Conservation (phyloP, 2,329 filamentous ascomycete species). For the Mariannaea elegans region DNA sequence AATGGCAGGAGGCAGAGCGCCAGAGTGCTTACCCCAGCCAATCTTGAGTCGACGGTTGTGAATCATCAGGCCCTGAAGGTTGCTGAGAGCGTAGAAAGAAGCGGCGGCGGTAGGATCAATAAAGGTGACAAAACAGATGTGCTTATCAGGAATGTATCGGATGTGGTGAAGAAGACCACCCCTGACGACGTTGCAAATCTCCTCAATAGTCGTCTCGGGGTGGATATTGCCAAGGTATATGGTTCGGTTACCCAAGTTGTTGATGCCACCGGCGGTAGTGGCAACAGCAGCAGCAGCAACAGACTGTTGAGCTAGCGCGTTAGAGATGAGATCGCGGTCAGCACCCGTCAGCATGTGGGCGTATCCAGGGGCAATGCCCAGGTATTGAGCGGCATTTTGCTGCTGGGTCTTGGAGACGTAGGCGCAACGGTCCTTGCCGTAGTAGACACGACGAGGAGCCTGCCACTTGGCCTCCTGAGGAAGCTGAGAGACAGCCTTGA, state of each 20-base stretch:
- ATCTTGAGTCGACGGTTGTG: slow-evolving; percentile 98
- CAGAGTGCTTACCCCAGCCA: slow-evolving; percentile 99
- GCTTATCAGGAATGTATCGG: slow-evolving; percentile 99
- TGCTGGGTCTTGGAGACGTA: slow-evolving; percentile 99
- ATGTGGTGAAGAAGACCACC: slow-evolving; percentile 97
- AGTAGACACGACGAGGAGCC: slow-evolving; percentile 93
- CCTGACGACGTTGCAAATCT: slow-evolving; percentile 98
- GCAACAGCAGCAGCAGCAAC: slow-evolving; percentile 96
- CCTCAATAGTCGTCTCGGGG: slow-evolving; percentile 97
- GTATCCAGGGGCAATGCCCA: slow-evolving; percentile 96
- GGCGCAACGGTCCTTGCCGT: slow-evolving; percentile 97
- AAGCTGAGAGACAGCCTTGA: slow-evolving; percentile 96
- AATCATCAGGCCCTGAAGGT: slow-evolving; percentile 98
- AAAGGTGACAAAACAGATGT: slow-evolving; percentile 99
- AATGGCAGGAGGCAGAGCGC: slow-evolving; percentile 93
- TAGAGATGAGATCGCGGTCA: slow-evolving; percentile 96
- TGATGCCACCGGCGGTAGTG: slow-evolving; percentile 94
- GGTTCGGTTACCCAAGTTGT: slow-evolving; percentile 96
- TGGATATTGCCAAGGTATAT: slow-evolving; percentile 99
- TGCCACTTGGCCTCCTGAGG: slow-evolving; percentile 98
- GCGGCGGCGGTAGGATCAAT: slow-evolving; percentile 98
- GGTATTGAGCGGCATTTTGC: slow-evolving; percentile 97
- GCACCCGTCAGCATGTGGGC: slow-evolving; percentile 96
- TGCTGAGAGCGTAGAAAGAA: slow-evolving; percentile 97
- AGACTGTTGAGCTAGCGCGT: slow-evolving; percentile 94